Evolutionary conservation across 2,329 filamentous ascomycete genomes (phyloP).

Genomic region (Daldinia sp.): DNA sequence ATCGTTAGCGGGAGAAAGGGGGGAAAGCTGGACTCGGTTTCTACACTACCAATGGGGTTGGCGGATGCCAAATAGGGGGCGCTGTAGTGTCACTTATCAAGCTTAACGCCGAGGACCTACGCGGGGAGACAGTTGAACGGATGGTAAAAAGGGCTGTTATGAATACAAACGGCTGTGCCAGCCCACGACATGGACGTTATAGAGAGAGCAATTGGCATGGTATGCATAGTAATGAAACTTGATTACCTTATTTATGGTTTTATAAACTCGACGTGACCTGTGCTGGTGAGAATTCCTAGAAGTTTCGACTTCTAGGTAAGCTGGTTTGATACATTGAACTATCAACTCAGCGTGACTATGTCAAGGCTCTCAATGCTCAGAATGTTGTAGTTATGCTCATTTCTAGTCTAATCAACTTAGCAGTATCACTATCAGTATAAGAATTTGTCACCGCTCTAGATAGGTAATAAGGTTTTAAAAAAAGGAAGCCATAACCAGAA

Average conservation of each 20-base stretch:
- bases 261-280: not conserved
- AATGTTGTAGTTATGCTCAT: constrained; percentile 8
- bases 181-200: constrained; percentile 32
- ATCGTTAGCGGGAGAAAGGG: not conserved
- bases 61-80: constrained; percentile 2
- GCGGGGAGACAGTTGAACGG: constrained; percentile 20
- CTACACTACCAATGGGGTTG: constrained; percentile 5
- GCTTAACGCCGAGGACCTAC: not conserved
- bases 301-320: not conserved
- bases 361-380: not conserved
- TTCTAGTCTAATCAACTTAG: constrained; percentile 20
- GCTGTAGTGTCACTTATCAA: not conserved
- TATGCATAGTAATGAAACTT: constrained; percentile 41
- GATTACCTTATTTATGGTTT: constrained; percentile 4
- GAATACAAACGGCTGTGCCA: constrained; percentile 32
- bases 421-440: constrained; percentile 1
- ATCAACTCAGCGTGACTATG: not conserved
- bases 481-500: constrained; percentile 16
- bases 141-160: constrained; percentile 20
- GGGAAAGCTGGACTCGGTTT: constrained; percentile 3
- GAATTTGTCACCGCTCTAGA: constrained; percentile 19
- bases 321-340: not conserved
- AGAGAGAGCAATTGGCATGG: constrained; percentile 32
- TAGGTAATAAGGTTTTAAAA: not conserved
- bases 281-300: not conserved